A percentile compares a stretch with the other conserved stretches of the same genome.
phyloP scores from a whole-genome alignment of 2,329 filamentous ascomycete genomes.

The Cladosporium sp. region DNA sequence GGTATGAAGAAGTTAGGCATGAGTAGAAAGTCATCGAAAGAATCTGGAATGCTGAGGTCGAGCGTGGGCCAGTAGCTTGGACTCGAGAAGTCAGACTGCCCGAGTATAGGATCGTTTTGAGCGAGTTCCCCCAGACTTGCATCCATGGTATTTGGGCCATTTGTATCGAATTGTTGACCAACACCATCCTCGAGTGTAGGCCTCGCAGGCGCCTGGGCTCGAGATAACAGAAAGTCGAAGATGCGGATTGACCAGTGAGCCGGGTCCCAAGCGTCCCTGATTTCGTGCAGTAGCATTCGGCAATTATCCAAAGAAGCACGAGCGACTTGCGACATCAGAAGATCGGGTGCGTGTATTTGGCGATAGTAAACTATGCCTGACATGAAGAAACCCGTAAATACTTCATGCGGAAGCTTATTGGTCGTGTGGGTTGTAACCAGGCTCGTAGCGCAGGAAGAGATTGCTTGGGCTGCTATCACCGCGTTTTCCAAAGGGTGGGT shows the following conservation, averaged over 20 bases:
- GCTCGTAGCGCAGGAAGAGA: conserved; percentile 5
- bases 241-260: conserved; percentile 12
- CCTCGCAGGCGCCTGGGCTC: not conserved
- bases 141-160: too few species aligned
- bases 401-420: conserved; percentile 8
- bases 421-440: conserved; percentile 3
- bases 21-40: not conserved
- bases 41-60: not conserved
- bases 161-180: too few species aligned
- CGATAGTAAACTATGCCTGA: conserved; percentile 11
- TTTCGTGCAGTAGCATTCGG: conserved; percentile 11
- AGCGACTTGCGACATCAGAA: conserved; percentile 7
- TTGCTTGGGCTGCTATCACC: conserved; percentile 9
- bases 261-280: conserved; percentile 10
- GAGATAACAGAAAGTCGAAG: conserved; percentile 11
- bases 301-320: conserved; percentile 12
- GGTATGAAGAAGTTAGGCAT: conserved; percentile 5
- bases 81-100: too few species aligned
- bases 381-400: conserved; percentile 12
- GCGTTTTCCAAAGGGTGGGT: not conserved
- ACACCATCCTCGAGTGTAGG: too few species aligned
- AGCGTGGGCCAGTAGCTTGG: too few species aligned
- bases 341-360: conserved; percentile 1
- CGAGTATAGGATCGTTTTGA: too few species aligned
- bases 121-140: too few species aligned